phyloP scores from a whole-genome alignment of 768 basidiomycete genomes.

The Lactarius trivialis region DNA sequence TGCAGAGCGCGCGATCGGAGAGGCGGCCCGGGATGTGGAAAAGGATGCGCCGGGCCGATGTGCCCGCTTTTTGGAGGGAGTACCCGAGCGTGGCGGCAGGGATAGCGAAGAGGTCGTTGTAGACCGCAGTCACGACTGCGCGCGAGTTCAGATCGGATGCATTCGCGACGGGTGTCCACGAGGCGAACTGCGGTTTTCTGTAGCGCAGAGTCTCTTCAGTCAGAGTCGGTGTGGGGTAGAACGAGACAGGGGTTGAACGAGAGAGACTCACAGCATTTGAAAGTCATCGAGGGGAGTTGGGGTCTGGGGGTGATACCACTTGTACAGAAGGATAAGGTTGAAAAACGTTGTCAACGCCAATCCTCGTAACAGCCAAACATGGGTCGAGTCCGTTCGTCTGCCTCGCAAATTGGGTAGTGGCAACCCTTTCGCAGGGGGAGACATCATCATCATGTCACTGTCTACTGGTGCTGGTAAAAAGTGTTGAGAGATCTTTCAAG shows the following conservation, averaged over 20 bases:
- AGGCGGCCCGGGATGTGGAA: conserved; percentile 33
- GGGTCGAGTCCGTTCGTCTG: not conserved
- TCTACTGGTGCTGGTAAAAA: not conserved
- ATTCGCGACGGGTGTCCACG: not conserved
- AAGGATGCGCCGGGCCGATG: conserved; percentile 31
- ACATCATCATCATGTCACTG: not conserved
- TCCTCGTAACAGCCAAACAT: not conserved
- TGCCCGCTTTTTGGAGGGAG: conserved; percentile 29
- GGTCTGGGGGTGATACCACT: not conserved
- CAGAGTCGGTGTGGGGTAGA: not conserved
- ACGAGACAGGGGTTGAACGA: too few species aligned
- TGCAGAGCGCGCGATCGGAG: conserved; percentile 36
- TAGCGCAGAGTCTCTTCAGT: not conserved
- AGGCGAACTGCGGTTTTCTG: conserved; percentile 11
- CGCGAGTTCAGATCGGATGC: conserved; percentile 13
- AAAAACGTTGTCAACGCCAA: not conserved
- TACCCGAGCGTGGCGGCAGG: conserved; percentile 32
- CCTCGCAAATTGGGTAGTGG: not conserved
- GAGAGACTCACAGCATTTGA: conserved; percentile 7
- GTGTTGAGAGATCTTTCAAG: not conserved
- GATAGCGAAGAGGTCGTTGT: conserved; percentile 30
- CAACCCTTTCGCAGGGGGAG: not conserved
- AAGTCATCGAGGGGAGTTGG: conserved; percentile 17
- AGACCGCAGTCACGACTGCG: conserved; percentile 30
- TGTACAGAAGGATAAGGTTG: conserved; percentile 5